These are phyloP conservation scores for Aureobasidium namibiae DNA, from an alignment of 2,329 filamentous ascomycete genomes.

Conservation along the genomic window DNA sequence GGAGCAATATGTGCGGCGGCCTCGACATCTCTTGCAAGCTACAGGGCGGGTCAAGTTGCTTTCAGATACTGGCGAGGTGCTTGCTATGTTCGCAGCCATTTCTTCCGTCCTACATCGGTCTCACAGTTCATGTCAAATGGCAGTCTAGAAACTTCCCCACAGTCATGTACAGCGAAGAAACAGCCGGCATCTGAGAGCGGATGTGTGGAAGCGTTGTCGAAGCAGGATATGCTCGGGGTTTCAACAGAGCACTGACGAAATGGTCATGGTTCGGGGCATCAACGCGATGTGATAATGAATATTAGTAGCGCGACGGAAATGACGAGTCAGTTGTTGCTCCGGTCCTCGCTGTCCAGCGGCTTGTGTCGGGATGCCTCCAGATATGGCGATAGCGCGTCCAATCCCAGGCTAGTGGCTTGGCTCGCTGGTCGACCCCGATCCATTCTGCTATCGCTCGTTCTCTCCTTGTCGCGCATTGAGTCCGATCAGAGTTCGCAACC, in stretches of 20 bases:
- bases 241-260: background rate
- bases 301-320: background rate
- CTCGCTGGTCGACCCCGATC: background rate
- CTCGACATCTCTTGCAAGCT: constrained; percentile 6
- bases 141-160: background rate
- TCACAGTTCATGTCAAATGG: background rate
- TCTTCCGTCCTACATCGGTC: background rate
- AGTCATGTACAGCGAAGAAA: background rate
- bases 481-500: background rate
- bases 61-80: background rate
- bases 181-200: background rate
- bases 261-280: background rate
- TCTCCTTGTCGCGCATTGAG: background rate
- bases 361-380: background rate
- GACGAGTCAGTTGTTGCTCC: background rate
- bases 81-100: constrained; percentile 6
- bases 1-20: constrained; percentile 7
- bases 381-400: background rate
- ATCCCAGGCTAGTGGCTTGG: background rate
- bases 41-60: background rate
- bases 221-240: background rate
- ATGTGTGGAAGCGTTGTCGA: background rate
- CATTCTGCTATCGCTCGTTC: background rate
- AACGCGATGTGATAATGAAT: background rate
- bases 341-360: background rate